A percentile compares a stretch with the other conserved stretches of the same genome.
Evolutionary conservation across 371 early-diverging fungal genomes (phyloP).

Genomic region (Globomyces sp.): DNA sequence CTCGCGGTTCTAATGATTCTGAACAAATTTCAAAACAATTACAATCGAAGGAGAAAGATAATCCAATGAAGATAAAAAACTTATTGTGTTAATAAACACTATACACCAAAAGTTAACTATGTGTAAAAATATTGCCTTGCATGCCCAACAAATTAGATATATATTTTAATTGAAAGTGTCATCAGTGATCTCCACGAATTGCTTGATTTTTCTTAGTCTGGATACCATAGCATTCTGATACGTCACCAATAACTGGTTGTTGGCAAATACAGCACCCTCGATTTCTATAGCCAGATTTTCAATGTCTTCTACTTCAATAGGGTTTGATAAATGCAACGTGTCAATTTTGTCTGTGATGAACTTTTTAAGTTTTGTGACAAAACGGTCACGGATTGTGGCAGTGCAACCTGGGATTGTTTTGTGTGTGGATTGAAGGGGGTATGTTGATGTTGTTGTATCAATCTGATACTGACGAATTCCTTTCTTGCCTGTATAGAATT

Average conservation of each 20-base stretch:
- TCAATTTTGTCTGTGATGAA: neutral
- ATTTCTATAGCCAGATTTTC: neutral
- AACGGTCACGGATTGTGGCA: neutral
- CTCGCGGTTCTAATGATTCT: too few relatives aligned
- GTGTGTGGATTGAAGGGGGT: neutral
- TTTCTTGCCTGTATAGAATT: neutral
- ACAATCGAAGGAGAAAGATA: too few relatives aligned
- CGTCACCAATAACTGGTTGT: neutral
- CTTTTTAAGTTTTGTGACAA: neutral
- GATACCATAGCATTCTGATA: neutral
- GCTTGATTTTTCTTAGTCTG: neutral
- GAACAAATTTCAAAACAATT: too few relatives aligned
- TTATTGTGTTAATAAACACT: too few relatives aligned
- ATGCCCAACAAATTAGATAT: too few relatives aligned
- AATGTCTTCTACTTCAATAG: neutral
- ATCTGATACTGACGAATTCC: too few relatives aligned
- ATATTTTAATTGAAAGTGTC: too few relatives aligned
- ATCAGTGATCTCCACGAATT: neutral
- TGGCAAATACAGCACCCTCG: neutral
- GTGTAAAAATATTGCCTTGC: too few relatives aligned
- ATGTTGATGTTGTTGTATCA: neutral
- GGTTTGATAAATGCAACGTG: neutral
- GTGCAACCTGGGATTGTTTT: neutral
- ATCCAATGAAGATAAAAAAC: too few relatives aligned
- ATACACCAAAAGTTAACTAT: too few relatives aligned